phyloP scores from a whole-genome alignment of 805 yeast genomes.

The Maudiozyma barnettii region DNA sequence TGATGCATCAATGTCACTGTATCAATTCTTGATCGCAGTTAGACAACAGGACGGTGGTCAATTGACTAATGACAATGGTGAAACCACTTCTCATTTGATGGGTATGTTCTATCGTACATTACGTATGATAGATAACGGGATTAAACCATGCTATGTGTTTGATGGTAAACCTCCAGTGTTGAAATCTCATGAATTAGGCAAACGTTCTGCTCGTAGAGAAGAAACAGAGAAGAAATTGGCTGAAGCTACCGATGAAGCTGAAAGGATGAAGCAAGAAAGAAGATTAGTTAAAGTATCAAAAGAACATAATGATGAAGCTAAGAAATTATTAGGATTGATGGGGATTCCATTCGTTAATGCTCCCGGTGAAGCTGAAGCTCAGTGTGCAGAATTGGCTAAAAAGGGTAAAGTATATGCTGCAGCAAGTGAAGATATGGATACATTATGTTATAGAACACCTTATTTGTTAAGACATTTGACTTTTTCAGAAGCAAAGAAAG shows the following conservation, averaged over 20 bases:
- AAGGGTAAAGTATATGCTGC: slow-evolving; percentile 93
- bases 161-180: slow-evolving; percentile 96
- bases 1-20: slow-evolving; percentile 90
- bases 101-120: slow-evolving; percentile 94
- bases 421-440: slow-evolving; percentile 98
- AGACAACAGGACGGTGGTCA: slow-evolving; percentile 96
- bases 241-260: slow-evolving; percentile 67
- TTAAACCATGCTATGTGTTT: slow-evolving; percentile 92
- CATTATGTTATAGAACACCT: slow-evolving; percentile 85
- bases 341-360: slow-evolving; percentile 92
- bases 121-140: slow-evolving; percentile 81
- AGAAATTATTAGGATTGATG: slow-evolving; percentile 70
- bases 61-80: slow-evolving; percentile 79
- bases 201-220: slow-evolving; percentile 70
- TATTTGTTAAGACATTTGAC: slow-evolving; percentile 79
- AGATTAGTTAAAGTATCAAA: slow-evolving; percentile 81
- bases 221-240: slow-evolving; percentile 72
- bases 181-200: slow-evolving; percentile 87
- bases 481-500: slow-evolving; percentile 85
- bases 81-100: slow-evolving; percentile 87
- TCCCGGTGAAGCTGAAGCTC: slow-evolving; percentile 98
- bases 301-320: slow-evolving; percentile 93
- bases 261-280: slow-evolving; percentile 61
- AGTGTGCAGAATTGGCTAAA: slow-evolving; percentile 87
- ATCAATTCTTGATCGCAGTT: slow-evolving; percentile 92